A percentile compares a stretch with the other conserved stretches of the same genome.
These are phyloP conservation scores for Citrus mangshanensis DNA, from an alignment of 345 rosid species.

Conservation along the genomic window DNA sequence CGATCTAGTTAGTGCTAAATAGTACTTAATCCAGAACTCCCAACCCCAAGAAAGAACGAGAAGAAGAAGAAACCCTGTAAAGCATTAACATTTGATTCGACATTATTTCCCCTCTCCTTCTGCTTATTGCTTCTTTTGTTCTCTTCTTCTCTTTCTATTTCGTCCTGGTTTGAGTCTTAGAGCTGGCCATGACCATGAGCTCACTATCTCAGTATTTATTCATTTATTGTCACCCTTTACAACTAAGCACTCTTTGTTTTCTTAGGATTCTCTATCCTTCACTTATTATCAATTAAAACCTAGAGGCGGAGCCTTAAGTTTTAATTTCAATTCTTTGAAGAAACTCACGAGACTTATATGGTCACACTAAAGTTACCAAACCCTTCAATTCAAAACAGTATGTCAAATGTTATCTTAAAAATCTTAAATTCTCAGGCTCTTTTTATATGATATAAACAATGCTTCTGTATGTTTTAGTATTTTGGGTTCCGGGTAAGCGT, in stretches of 20 bases:
- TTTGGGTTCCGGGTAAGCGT: neutral
- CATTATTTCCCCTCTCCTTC: neutral
- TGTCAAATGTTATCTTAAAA: neutral
- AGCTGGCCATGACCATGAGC: constrained; percentile 8
- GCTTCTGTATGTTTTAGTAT: neutral
- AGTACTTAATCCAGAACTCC: neutral
- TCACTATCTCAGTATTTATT: neutral
- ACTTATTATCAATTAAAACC: neutral
- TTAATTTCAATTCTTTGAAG: constrained; percentile 18
- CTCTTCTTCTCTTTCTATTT: constrained; percentile 17
- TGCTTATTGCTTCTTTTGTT: neutral
- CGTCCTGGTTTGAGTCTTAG: constrained; percentile 10
- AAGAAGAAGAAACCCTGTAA: neutral
- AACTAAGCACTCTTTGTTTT: neutral
- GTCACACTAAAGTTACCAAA: neutral
- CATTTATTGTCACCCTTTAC: neutral
- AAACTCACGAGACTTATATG: constrained; percentile 48
- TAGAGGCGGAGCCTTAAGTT: constrained; percentile 18
- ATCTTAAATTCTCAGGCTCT: neutral
- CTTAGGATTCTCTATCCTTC: neutral
- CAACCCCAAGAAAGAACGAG: neutral
- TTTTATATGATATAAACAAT: neutral
- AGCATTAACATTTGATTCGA: neutral
- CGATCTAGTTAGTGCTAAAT: neutral
- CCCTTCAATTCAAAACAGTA: neutral